phyloP scores from a whole-genome alignment of 495 filamentous ascomycete genomes.

The Friedmanniomyces endolithicus region DNA sequence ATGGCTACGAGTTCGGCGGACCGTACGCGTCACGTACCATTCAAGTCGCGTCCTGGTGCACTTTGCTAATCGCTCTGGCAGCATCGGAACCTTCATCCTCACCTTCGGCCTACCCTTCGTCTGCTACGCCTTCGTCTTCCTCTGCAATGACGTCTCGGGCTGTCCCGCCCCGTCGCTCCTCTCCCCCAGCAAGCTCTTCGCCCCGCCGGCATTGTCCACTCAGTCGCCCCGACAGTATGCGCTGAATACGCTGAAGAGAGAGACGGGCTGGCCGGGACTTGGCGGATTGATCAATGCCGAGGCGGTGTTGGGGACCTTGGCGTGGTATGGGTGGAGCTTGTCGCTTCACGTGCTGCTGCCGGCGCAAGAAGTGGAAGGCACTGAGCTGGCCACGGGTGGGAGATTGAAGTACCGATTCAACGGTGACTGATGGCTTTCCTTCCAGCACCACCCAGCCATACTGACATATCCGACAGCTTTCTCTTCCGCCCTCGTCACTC shows the following conservation, averaged over 20 bases:
- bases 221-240: slow-evolving; percentile 26
- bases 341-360: slow-evolving; percentile 68
- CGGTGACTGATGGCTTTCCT: slow-evolving; percentile 37
- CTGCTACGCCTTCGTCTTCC: slow-evolving; percentile 62
- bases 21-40: slow-evolving; percentile 21
- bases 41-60: not conserved
- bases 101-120: slow-evolving; percentile 64
- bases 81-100: slow-evolving; percentile 61
- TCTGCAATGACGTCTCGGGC: slow-evolving; percentile 85
- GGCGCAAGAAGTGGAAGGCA: slow-evolving; percentile 58
- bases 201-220: not conserved
- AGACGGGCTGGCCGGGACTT: slow-evolving; percentile 69
- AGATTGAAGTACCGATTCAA: slow-evolving; percentile 83
- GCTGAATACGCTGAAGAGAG: slow-evolving; percentile 56
- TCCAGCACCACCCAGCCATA: not conserved
- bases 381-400: slow-evolving; percentile 55
- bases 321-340: slow-evolving; percentile 69
- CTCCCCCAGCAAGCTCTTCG: slow-evolving; percentile 50
- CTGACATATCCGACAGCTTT: slow-evolving; percentile 46
- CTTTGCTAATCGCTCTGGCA: slow-evolving; percentile 25
- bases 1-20: slow-evolving; percentile 24
- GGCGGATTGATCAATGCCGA: slow-evolving; percentile 45
- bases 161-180: slow-evolving; percentile 83
- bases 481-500: slow-evolving; percentile 54
- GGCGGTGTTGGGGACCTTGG: slow-evolving; percentile 50